phyloP scores from a whole-genome alignment of 2,329 filamentous ascomycete genomes.

The Fusarium ramigenum region DNA sequence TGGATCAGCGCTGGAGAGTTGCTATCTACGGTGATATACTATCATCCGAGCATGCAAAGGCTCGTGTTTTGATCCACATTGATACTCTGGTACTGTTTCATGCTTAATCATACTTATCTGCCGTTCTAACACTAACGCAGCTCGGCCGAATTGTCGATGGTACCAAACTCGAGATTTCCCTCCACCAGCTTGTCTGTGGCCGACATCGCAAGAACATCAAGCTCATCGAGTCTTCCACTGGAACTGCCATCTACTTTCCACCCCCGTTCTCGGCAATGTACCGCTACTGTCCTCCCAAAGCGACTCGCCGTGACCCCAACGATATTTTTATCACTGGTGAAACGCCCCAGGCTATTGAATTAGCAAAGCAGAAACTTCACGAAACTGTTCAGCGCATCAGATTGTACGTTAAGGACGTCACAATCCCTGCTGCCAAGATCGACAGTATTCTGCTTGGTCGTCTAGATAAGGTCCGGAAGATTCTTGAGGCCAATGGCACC shows the following conservation, averaged over 20 bases:
- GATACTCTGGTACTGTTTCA: conserved; percentile 77
- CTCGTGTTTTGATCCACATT: conserved; percentile 94
- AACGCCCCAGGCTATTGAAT: conserved; percentile 81
- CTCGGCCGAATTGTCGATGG: conserved; percentile 79
- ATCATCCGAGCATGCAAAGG: conserved; percentile 97
- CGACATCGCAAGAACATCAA: conserved; percentile 98
- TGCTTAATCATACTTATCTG: not conserved
- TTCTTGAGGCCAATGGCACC: conserved; percentile 95
- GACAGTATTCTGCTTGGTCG: conserved; percentile 92
- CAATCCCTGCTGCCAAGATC: conserved; percentile 89
- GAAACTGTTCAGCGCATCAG: conserved; percentile 85
- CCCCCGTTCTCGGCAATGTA: conserved; percentile 93
- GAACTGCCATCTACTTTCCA: conserved; percentile 98
- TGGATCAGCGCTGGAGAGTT: conserved; percentile 90
- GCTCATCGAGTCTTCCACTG: conserved; percentile 92
- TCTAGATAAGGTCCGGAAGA: conserved; percentile 96
- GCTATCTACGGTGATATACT: conserved; percentile 96
- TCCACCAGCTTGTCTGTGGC: conserved; percentile 92
- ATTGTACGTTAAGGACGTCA: conserved; percentile 90
- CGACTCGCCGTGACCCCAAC: conserved; percentile 81
- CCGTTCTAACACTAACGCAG: conserved; percentile 51
- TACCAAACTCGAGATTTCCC: conserved; percentile 82
- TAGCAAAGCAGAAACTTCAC: conserved; percentile 90
- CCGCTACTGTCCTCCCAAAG: conserved; percentile 85
- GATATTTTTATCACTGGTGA: conserved; percentile 97